Percentiles rank a stretch among this genome's conserved stretches.
Evolutionary conservation across 2,329 filamentous ascomycete species (phyloP).

Genomic region (Aureobasidium sp.): DNA sequence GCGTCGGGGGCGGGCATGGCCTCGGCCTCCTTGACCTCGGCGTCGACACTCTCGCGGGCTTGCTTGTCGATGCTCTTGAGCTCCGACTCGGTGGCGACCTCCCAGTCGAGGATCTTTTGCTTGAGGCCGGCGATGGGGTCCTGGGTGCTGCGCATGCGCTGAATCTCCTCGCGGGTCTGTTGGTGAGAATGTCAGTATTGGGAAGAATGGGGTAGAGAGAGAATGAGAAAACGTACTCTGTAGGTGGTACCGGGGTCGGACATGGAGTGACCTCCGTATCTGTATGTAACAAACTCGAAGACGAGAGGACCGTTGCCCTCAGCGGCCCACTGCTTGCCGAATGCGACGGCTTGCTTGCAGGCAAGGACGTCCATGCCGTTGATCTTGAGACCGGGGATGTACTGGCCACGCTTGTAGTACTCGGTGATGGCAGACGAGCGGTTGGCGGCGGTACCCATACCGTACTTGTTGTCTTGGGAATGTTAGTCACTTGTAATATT

Average conservation of each 20-base stretch:
- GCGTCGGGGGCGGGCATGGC: slow-evolving; percentile 73
- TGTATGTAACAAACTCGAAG: slow-evolving; percentile 98
- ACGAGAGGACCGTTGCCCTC: slow-evolving; percentile 87
- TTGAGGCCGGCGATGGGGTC: slow-evolving; percentile 97
- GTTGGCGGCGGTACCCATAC: slow-evolving; percentile 95
- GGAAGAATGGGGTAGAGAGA: too few relatives aligned
- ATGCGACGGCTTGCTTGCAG: slow-evolving; percentile 90
- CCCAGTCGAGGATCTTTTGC: slow-evolving; percentile 97
- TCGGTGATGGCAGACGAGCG: slow-evolving; percentile 93
- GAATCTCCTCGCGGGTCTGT: slow-evolving; percentile 90
- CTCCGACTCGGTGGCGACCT: slow-evolving; percentile 82
- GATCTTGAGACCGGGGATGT: slow-evolving; percentile 98
- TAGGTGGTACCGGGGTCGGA: slow-evolving; percentile 98
- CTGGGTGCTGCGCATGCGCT: slow-evolving; percentile 98
- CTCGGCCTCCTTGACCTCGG: slow-evolving; percentile 85
- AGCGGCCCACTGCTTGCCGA: slow-evolving; percentile 80
- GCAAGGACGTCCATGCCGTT: slow-evolving; percentile 99
- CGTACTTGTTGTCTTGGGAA: slow-evolving; percentile 94
- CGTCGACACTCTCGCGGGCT: slow-evolving; percentile 74
- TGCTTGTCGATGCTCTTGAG: slow-evolving; percentile 95
- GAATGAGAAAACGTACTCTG: slow-evolving; percentile 45
- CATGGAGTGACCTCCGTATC: slow-evolving; percentile 99
- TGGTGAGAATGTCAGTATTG: neutral
- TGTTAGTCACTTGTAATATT: slow-evolving; percentile 17
- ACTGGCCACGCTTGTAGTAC: slow-evolving; percentile 99